Evolutionary conservation across 1,284 basidiomycete species (phyloP).

Genomic region (Rhodotorula sp.): DNA sequence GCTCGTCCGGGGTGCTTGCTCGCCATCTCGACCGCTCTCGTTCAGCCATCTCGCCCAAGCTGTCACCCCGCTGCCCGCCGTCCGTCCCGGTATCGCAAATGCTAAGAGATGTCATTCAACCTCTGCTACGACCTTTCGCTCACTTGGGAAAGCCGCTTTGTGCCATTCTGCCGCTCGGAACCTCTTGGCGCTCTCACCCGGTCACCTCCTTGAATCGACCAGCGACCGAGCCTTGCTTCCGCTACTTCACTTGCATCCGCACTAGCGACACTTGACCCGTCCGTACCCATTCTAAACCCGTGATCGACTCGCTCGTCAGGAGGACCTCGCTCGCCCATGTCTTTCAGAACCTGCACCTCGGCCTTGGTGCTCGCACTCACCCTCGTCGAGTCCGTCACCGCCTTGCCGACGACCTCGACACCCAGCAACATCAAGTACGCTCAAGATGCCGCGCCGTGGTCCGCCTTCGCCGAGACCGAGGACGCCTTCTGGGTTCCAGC

Average conservation of each 20-base stretch:
- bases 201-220: not conserved
- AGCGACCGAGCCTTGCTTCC: not conserved
- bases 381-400: constrained; percentile 4
- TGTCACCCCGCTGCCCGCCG: not conserved
- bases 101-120: too few species aligned
- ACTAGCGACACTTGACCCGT: constrained; percentile 5
- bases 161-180: too few species aligned
- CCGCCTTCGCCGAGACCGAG: not conserved
- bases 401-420: constrained; percentile 3
- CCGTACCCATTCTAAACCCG: not conserved
- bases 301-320: not conserved
- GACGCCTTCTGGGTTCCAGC: constrained; percentile 14
- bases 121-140: too few species aligned
- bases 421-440: constrained; percentile 12
- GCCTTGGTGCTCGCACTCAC: constrained; percentile 1
- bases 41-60: constrained; percentile 5
- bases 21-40: not conserved
- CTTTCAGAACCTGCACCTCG: not conserved
- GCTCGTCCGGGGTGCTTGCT: not conserved
- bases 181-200: too few species aligned
- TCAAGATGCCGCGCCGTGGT: not conserved
- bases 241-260: not conserved
- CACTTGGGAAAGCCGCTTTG: too few species aligned
- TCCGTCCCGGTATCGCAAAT: not conserved
- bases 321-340: too few species aligned